Conservation (phyloP, 177 flowering plant species). For the Vitis hybrid region DNA sequence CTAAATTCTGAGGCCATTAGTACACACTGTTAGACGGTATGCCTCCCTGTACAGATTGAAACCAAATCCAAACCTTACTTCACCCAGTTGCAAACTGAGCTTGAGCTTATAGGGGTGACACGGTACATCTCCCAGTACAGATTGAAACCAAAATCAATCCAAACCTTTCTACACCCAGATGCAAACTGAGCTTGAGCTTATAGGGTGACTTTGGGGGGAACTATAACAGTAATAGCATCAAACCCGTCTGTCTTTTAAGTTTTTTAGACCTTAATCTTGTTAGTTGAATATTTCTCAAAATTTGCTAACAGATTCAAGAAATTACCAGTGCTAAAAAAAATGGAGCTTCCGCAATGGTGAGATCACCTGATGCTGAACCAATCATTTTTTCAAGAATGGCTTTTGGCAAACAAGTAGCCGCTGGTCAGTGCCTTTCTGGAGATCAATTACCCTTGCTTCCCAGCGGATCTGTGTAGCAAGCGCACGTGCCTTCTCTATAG, state of each 20-base stretch:
- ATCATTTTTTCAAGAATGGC: slow-evolving; percentile 83
- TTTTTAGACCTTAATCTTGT: neutral
- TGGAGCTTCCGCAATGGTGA: slow-evolving; percentile 12
- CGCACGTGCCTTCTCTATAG: slow-evolving; percentile 71
- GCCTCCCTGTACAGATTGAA: no score
- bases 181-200: no score
- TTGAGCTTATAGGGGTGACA: no score
- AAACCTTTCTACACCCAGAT: no score
- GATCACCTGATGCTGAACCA: slow-evolving; percentile 11
- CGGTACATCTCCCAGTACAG: no score
- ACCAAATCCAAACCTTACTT: no score
- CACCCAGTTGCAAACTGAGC: no score
- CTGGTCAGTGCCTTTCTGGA: slow-evolving; percentile 83
- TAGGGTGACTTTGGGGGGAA: neutral
- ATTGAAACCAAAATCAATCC: no score
- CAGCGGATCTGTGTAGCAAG: slow-evolving; percentile 74
- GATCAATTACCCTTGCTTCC: slow-evolving; percentile 95
- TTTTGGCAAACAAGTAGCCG: slow-evolving; percentile 94
- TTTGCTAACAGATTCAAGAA: neutral
- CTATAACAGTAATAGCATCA: no score
- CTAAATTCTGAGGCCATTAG: no score
- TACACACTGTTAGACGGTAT: no score
- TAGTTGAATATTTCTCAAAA: neutral
- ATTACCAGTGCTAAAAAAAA: slow-evolving; percentile 24
- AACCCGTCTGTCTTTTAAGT: neutral